phyloP scores from a whole-genome alignment of 108 stramenopile genomes.

The Aurantiochytrium sp. region DNA sequence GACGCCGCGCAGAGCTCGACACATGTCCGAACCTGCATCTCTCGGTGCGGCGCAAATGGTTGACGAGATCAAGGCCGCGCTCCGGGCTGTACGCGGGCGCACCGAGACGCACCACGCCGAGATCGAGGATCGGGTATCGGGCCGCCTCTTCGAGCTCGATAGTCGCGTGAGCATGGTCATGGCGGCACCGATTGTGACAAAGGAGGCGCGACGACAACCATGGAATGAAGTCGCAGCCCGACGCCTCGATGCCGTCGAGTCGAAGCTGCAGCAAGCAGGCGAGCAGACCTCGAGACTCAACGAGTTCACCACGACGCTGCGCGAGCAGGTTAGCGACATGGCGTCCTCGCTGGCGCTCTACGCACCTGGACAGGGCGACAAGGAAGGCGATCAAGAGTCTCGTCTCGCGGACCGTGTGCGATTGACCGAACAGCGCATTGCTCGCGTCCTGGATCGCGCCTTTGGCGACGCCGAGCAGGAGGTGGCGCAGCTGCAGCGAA shows the following conservation, averaged over 20 bases:
- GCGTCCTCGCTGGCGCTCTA: neutral
- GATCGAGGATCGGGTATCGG: neutral
- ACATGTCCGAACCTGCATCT: neutral
- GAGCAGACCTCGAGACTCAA: neutral
- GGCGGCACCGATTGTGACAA: too few species aligned
- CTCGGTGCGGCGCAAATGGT: neutral
- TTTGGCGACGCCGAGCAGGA: neutral
- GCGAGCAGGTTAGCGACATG: neutral
- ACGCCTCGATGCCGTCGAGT: neutral
- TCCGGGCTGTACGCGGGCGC: neutral
- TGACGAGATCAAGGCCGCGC: neutral
- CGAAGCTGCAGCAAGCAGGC: neutral
- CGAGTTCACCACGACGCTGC: neutral
- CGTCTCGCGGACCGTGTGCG: neutral
- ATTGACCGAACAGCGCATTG: neutral
- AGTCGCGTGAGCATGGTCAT: neutral
- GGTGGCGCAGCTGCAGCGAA: neutral
- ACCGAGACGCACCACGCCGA: neutral
- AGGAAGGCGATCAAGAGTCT: neutral
- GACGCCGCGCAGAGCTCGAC: too few species aligned
- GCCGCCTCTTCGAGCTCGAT: neutral
- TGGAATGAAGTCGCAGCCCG: too few species aligned
- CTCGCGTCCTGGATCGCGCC: neutral
- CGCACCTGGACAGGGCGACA: too few species aligned
- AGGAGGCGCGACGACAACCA: too few species aligned